Evolutionary conservation across 2,329 filamentous ascomycete species (phyloP).

Genomic region (Sporothrix brasiliensis): DNA sequence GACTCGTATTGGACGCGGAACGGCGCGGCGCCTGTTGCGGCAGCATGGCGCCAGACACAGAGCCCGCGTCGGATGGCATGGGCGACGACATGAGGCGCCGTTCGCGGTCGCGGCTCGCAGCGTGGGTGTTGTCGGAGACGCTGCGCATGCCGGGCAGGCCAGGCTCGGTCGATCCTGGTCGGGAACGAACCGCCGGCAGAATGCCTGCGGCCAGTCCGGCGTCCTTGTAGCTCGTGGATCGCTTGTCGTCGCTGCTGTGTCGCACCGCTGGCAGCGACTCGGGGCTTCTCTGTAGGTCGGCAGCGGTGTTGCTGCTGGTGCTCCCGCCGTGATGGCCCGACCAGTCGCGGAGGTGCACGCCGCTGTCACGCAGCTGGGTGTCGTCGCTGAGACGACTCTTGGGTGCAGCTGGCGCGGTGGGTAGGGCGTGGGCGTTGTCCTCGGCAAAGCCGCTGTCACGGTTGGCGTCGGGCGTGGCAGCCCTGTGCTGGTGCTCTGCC

Average conservation of each 20-base stretch:
- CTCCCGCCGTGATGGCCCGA: constrained; percentile 25
- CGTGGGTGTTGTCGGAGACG: constrained; percentile 33
- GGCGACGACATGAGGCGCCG: constrained; percentile 30
- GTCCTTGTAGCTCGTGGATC: constrained; percentile 38
- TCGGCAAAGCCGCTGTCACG: constrained; percentile 56
- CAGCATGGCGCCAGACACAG: constrained; percentile 34
- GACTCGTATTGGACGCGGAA: constrained; percentile 58
- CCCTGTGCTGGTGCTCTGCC: constrained; percentile 23
- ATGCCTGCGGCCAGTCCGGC: constrained; percentile 35
- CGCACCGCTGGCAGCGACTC: background rate
- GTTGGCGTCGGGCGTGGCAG: constrained; percentile 45
- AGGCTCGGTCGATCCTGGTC: constrained; percentile 10
- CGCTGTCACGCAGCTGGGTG: constrained; percentile 55
- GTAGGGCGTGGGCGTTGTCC: constrained; percentile 40
- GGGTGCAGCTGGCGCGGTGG: background rate
- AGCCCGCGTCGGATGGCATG: constrained; percentile 6
- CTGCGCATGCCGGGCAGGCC: constrained; percentile 21
- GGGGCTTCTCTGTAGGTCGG: background rate
- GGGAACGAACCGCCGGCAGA: constrained; percentile 13
- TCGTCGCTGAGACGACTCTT: constrained; percentile 35
- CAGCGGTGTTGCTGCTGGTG: background rate
- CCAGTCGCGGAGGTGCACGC: constrained; percentile 58
- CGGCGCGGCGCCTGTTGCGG: constrained; percentile 41
- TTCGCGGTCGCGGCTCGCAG: constrained; percentile 24
- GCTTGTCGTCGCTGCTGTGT: constrained; percentile 11